Evolutionary conservation across 2,329 filamentous ascomycete species (phyloP).

Genomic region (Epichloe baconii): DNA sequence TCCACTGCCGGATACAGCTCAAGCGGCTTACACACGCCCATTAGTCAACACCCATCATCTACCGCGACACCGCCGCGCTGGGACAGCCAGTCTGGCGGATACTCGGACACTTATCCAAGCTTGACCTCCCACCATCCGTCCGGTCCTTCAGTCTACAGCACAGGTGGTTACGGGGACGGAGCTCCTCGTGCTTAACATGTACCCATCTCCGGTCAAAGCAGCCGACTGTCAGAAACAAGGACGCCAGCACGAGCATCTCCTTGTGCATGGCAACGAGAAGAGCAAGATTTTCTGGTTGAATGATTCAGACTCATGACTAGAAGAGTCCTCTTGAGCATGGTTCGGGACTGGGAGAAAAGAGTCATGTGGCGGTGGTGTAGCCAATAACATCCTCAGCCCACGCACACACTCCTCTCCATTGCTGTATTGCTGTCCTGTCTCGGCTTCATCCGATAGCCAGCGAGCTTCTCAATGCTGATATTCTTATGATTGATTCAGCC

Average conservation of each 20-base stretch:
- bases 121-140: slow-evolving; percentile 23
- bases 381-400: no score
- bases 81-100: slow-evolving; percentile 26
- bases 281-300: no score
- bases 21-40: slow-evolving; percentile 26
- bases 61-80: slow-evolving; percentile 27
- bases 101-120: slow-evolving; percentile 26
- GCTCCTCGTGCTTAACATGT: slow-evolving; percentile 25
- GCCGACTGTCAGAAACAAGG: no score
- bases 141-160: slow-evolving; percentile 27
- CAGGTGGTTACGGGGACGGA: slow-evolving; percentile 28
- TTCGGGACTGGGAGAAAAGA: neutral
- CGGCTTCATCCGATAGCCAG: no score
- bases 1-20: slow-evolving; percentile 24
- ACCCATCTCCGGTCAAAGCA: no score
- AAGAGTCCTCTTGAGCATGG: neutral
- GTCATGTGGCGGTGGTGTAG: no score
- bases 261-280: no score
- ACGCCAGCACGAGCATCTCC: no score
- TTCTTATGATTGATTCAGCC: neutral
- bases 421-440: no score
- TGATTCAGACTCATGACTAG: no score
- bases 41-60: slow-evolving; percentile 24
- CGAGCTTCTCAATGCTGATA: neutral
- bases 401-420: no score